These are phyloP conservation scores for Porogramme epimiltina DNA, from an alignment of 1,284 basidiomycete genomes.

Conservation along the genomic window DNA sequence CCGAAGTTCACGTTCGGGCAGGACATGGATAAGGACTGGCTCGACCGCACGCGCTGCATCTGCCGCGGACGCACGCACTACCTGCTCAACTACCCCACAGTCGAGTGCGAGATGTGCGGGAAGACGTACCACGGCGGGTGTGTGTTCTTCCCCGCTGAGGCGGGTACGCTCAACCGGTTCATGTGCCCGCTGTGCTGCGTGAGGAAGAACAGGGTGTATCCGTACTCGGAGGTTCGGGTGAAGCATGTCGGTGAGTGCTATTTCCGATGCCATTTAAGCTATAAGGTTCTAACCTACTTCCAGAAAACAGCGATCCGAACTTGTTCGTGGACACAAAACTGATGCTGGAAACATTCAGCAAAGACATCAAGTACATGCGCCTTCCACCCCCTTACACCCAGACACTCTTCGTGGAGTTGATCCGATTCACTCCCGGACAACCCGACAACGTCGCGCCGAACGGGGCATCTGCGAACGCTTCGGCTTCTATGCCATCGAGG, in stretches of 20 bases:
- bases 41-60: constrained; percentile 76
- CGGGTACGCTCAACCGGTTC: constrained; percentile 43
- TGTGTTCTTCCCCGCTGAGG: constrained; percentile 64
- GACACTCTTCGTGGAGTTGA: constrained; percentile 74
- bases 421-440: constrained; percentile 59
- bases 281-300: background rate
- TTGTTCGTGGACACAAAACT: constrained; percentile 68
- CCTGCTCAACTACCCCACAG: constrained; percentile 56
- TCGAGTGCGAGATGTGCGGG: constrained; percentile 68
- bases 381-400: constrained; percentile 61
- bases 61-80: constrained; percentile 70
- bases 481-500: constrained; percentile 10
- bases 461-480: constrained; percentile 16
- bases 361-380: constrained; percentile 68
- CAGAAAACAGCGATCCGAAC: constrained; percentile 50
- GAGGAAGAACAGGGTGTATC: constrained; percentile 67
- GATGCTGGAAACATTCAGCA: constrained; percentile 75
- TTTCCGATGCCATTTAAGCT: constrained; percentile 1
- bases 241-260: constrained; percentile 57
- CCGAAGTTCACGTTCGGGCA: constrained; percentile 77
- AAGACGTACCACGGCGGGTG: constrained; percentile 74
- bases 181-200: constrained; percentile 75
- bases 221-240: constrained; percentile 73
- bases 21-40: constrained; percentile 72
- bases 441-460: constrained; percentile 35